phyloP scores from a whole-genome alignment of 441 rosid species.

The Croton laevigatus region DNA sequence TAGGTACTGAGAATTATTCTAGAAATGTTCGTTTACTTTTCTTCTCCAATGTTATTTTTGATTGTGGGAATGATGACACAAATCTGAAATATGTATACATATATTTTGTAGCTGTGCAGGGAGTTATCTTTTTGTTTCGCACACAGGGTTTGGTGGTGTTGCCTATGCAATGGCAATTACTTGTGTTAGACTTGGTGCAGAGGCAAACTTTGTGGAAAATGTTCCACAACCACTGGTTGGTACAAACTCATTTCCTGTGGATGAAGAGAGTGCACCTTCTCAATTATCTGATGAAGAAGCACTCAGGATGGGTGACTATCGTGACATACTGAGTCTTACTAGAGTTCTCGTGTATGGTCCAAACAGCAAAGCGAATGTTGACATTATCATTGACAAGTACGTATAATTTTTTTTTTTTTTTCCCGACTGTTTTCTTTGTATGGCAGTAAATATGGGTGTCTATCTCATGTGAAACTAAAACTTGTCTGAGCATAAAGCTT shows the following conservation, averaged over 20 bases:
- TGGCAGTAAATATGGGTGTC: not conserved
- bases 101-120: conserved; percentile 49
- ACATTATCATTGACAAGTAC: conserved; percentile 68
- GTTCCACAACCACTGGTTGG: conserved; percentile 32
- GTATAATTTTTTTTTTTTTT: not conserved
- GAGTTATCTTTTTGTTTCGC: conserved; percentile 86
- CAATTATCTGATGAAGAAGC: conserved; percentile 73
- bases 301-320: conserved; percentile 85
- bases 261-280: conserved; percentile 45
- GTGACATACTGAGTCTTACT: conserved; percentile 91
- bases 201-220: conserved; percentile 35
- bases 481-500: not conserved
- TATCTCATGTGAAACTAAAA: conserved; percentile 6
- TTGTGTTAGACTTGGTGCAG: conserved; percentile 71
- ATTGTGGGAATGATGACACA: not conserved
- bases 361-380: conserved; percentile 91
- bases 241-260: conserved; percentile 27
- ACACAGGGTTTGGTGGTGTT: conserved; percentile 94
- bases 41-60: not conserved
- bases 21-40: not conserved
- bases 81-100: not conserved
- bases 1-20: not conserved
- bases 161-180: conserved; percentile 93
- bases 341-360: conserved; percentile 96
- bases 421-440: not conserved